Evolutionary conservation across 495 filamentous ascomycete species (phyloP).

Genomic region (Talaromyces nanjingensis): DNA sequence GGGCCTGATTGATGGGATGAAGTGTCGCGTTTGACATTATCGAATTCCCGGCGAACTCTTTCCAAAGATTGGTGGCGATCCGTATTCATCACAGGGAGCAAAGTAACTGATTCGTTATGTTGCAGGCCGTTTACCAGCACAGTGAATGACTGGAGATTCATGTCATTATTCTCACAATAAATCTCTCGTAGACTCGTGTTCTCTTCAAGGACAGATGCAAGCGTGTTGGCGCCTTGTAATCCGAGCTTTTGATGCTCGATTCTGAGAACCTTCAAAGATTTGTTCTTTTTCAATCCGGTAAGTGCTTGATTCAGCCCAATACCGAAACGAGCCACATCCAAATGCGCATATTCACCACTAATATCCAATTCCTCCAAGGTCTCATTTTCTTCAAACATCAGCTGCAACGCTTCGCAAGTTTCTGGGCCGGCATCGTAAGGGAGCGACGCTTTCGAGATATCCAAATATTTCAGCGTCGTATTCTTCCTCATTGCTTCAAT

Average conservation of each 20-base stretch:
- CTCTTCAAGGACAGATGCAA: slow-evolving; percentile 67
- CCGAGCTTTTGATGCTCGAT: slow-evolving; percentile 64
- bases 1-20: slow-evolving; percentile 20
- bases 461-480: slow-evolving; percentile 67
- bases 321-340: slow-evolving; percentile 81
- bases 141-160: slow-evolving; percentile 70
- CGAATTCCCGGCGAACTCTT: slow-evolving; percentile 52
- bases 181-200: slow-evolving; percentile 61
- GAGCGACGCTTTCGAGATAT: slow-evolving; percentile 81
- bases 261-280: slow-evolving; percentile 62
- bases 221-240: slow-evolving; percentile 64
- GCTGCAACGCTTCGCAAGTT: slow-evolving; percentile 64
- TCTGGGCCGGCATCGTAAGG: slow-evolving; percentile 69
- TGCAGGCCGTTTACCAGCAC: slow-evolving; percentile 67
- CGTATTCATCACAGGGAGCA: slow-evolving; percentile 58
- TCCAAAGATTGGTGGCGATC: slow-evolving; percentile 57
- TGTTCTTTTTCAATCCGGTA: slow-evolving; percentile 69
- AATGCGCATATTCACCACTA: slow-evolving; percentile 80
- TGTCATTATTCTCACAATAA: slow-evolving; percentile 72
- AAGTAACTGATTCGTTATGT: slow-evolving; percentile 57
- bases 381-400: slow-evolving; percentile 71
- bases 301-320: slow-evolving; percentile 74
- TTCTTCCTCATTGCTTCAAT: slow-evolving; percentile 66
- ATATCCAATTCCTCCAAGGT: slow-evolving; percentile 75
- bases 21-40: slow-evolving; percentile 41